Percentiles rank a stretch among this genome's conserved stretches.
Evolutionary conservation across 306 rosid genomes (phyloP).

Genomic region (Parietaria judaica): DNA sequence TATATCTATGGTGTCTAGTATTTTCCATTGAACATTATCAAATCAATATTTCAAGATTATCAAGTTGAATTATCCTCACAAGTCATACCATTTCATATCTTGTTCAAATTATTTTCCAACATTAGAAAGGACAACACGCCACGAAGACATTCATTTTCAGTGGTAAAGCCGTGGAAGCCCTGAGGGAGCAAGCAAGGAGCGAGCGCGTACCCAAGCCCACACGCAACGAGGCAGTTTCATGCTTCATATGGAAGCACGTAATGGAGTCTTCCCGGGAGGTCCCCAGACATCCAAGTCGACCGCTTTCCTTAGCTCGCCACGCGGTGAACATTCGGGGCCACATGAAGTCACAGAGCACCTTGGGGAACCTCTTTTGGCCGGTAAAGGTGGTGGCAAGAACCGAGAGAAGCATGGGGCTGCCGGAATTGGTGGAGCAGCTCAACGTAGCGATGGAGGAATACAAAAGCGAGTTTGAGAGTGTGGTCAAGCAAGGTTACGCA

Average conservation of each 20-base stretch:
- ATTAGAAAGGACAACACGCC: slow-evolving; percentile 19
- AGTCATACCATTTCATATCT: too few species aligned
- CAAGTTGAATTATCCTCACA: too few species aligned
- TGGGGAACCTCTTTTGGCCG: slow-evolving; percentile 27
- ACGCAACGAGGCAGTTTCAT: slow-evolving; percentile 27
- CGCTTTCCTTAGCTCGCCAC: slow-evolving; percentile 21
- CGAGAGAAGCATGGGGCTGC: background rate
- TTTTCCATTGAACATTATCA: too few species aligned
- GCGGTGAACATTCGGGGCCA: slow-evolving; percentile 37
- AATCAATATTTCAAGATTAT: too few species aligned
- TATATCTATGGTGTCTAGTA: too few species aligned
- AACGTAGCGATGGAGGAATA: background rate
- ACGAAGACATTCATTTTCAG: slow-evolving; percentile 36
- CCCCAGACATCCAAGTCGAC: background rate
- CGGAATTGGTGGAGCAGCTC: background rate
- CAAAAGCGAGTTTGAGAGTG: slow-evolving; percentile 9
- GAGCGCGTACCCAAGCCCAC: slow-evolving; percentile 20
- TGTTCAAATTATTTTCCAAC: too few species aligned
- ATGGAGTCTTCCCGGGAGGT: slow-evolving; percentile 14
- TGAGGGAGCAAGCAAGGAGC: slow-evolving; percentile 20
- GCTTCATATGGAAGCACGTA: slow-evolving; percentile 42
- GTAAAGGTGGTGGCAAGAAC: slow-evolving; percentile 5
- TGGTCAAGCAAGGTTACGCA: slow-evolving; percentile 12
- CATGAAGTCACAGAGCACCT: slow-evolving; percentile 18
- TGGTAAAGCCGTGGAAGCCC: slow-evolving; percentile 14